phyloP scores from a whole-genome alignment of 805 yeast species.

The Saturnispora halmiae region DNA sequence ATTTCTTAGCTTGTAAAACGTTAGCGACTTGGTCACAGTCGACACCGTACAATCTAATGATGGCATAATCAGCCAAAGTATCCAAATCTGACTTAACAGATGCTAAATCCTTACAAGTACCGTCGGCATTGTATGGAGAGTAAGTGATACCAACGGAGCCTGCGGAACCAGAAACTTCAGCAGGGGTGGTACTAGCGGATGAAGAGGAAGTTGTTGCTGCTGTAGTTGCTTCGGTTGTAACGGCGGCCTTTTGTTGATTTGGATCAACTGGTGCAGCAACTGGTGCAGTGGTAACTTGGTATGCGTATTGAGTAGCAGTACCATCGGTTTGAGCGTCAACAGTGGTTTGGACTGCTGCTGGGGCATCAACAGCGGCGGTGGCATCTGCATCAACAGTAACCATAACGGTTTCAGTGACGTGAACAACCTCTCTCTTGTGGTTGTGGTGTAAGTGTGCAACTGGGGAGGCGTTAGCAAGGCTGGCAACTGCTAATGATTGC shows the following conservation, averaged over 20 bases:
- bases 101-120: constrained; percentile 56
- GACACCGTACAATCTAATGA: constrained; percentile 77
- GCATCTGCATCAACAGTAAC: constrained; percentile 36
- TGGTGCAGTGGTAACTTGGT: constrained; percentile 15
- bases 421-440: constrained; percentile 47
- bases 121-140: constrained; percentile 65
- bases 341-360: constrained; percentile 8
- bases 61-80: constrained; percentile 39
- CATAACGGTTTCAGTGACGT: constrained; percentile 39
- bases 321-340: constrained; percentile 9
- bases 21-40: constrained; percentile 75
- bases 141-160: constrained; percentile 69
- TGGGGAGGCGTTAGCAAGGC: constrained; percentile 50
- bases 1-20: constrained; percentile 57
- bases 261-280: constrained; percentile 18
- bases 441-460: constrained; percentile 50
- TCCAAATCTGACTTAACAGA: constrained; percentile 55
- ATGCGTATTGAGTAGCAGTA: constrained; percentile 11
- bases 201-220: constrained; percentile 18
- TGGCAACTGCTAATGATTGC: constrained; percentile 29
- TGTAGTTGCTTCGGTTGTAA: constrained; percentile 25
- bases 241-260: constrained; percentile 27
- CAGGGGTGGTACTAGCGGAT: constrained; percentile 11
- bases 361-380: constrained; percentile 2
- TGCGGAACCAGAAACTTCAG: constrained; percentile 27